A percentile compares a stretch with the other conserved stretches of the same genome.
Evolutionary conservation across 1,139 yeast genomes (phyloP).

Genomic region (Arxiozyma bovina): DNA sequence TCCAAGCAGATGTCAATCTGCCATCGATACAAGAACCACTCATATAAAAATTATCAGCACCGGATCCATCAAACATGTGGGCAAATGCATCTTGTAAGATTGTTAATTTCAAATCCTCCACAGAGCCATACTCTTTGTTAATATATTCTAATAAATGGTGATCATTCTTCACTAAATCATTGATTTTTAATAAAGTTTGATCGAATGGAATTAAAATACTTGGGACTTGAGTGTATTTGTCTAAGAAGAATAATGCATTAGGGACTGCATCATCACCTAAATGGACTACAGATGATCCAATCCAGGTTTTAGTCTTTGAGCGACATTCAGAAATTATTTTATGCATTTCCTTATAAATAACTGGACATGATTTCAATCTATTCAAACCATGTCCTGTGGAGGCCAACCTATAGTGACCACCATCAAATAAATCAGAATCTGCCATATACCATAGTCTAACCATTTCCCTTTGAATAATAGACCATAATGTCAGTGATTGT

Average conservation of each 20-base stretch:
- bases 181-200: constrained; percentile 45
- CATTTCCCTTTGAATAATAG: constrained; percentile 64
- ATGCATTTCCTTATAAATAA: constrained; percentile 59
- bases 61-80: constrained; percentile 70
- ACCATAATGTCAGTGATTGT: constrained; percentile 65
- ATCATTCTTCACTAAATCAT: constrained; percentile 41
- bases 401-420: constrained; percentile 44
- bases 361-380: constrained; percentile 62
- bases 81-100: constrained; percentile 60
- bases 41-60: constrained; percentile 69
- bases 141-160: constrained; percentile 43
- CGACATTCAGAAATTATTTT: constrained; percentile 54
- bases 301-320: constrained; percentile 53
- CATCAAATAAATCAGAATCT: constrained; percentile 53
- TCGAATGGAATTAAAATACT: constrained; percentile 62
- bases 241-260: constrained; percentile 63
- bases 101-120: constrained; percentile 41
- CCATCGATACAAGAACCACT: constrained; percentile 79
- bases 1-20: constrained; percentile 69
- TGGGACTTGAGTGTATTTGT: constrained; percentile 69
- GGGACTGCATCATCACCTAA: constrained; percentile 75
- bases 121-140: constrained; percentile 45
- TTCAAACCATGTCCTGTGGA: constrained; percentile 74
- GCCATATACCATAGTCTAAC: constrained; percentile 64
- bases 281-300: constrained; percentile 69